Conservation (phyloP, 2,329 filamentous ascomycete genomes). For the Orbilia javanica region DNA sequence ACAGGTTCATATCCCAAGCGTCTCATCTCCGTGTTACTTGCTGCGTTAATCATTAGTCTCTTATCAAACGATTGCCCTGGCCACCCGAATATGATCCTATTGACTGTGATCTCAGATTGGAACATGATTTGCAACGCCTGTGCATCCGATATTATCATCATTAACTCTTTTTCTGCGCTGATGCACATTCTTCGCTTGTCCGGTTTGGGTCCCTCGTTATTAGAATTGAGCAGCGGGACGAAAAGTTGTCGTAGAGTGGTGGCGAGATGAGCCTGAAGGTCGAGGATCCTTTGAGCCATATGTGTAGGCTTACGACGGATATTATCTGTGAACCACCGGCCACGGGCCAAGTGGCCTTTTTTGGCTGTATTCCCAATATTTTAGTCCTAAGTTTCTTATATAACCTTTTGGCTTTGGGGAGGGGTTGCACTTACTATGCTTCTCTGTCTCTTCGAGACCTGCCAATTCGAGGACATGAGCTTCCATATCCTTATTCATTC, state of each 20-base stretch:
- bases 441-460: constrained; percentile 7
- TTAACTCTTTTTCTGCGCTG: constrained; percentile 42
- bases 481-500: background rate
- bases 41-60: constrained; percentile 43
- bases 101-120: constrained; percentile 41
- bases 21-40: constrained; percentile 10
- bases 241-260: constrained; percentile 44
- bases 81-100: constrained; percentile 36
- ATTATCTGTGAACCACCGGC: constrained; percentile 44
- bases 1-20: background rate
- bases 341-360: constrained; percentile 34
- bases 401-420: background rate
- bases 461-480: constrained; percentile 20
- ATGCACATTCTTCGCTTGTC: constrained; percentile 16
- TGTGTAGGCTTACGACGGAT: constrained; percentile 42
- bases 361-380: constrained; percentile 2
- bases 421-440: constrained; percentile 38
- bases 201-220: background rate
- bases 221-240: constrained; percentile 39
- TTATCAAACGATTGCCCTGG: constrained; percentile 30
- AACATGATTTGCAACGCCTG: constrained; percentile 57
- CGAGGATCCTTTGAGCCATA: constrained; percentile 21
- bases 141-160: constrained; percentile 46
- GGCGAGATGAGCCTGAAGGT: constrained; percentile 36
- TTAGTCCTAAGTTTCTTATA: background rate